These are phyloP conservation scores for Patellaria atrata DNA, from an alignment of 495 filamentous ascomycete species.

Conservation along the genomic window DNA sequence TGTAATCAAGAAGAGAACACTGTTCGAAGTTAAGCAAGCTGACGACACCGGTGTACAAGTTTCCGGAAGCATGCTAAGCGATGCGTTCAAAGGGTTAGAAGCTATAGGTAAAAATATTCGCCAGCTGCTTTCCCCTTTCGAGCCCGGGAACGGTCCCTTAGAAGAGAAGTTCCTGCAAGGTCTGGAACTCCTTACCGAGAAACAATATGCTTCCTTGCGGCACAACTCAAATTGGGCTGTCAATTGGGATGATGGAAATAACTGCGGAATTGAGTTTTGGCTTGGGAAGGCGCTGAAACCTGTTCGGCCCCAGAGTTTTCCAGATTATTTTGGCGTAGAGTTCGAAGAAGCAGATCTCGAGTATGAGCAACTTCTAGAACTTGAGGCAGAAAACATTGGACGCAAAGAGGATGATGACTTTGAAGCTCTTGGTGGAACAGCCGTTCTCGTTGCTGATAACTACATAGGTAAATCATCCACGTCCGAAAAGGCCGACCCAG, in stretches of 20 bases:
- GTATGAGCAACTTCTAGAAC: constrained; percentile 47
- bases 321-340: constrained; percentile 34
- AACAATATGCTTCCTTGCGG: constrained; percentile 51
- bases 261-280: constrained; percentile 37
- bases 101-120: constrained; percentile 33
- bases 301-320: constrained; percentile 28
- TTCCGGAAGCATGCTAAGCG: constrained; percentile 23
- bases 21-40: constrained; percentile 43
- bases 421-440: constrained; percentile 39
- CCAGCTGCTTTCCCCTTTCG: constrained; percentile 30
- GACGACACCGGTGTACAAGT: constrained; percentile 1
- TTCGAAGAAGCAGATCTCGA: constrained; percentile 53
- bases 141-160: constrained; percentile 27
- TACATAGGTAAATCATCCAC: constrained; percentile 31
- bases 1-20: constrained; percentile 47
- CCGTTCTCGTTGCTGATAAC: constrained; percentile 33
- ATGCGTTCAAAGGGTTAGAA: constrained; percentile 31
- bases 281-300: constrained; percentile 36
- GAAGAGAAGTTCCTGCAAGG: constrained; percentile 34
- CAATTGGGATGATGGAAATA: constrained; percentile 38
- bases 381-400: constrained; percentile 43
- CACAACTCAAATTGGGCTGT: too few relatives aligned
- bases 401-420: constrained; percentile 39
- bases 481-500: too few relatives aligned
- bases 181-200: constrained; percentile 41